These are phyloP conservation scores for Raddia distichophylla DNA, from an alignment of 176 grass and related monocot genomes.

Conservation along the genomic window DNA sequence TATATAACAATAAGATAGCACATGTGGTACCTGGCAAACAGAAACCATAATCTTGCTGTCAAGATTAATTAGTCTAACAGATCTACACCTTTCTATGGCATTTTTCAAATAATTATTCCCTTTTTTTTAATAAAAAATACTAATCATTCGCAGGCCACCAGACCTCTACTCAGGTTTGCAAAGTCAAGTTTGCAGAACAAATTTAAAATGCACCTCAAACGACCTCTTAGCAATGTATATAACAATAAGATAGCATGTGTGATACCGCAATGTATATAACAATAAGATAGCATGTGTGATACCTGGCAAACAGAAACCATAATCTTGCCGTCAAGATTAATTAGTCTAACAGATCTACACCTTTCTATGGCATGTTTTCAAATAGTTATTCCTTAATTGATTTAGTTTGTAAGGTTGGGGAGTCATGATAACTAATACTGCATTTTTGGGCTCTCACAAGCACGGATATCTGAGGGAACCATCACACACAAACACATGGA, in stretches of 20 bases:
- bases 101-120: not conserved
- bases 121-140: not conserved
- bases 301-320: not conserved
- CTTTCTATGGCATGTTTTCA: not conserved
- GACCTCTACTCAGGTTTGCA: conserved; percentile 1
- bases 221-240: not conserved
- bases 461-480: not conserved
- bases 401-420: not conserved
- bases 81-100: not conserved
- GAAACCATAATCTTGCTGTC: not conserved
- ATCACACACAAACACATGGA: not conserved
- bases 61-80: not conserved
- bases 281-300: not conserved
- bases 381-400: not conserved
- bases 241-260: not conserved
- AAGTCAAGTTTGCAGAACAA: not conserved
- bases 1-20: conserved; percentile 1
- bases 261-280: not conserved
- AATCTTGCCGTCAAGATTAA: not conserved
- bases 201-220: not conserved
- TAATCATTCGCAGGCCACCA: not conserved
- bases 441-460: not conserved
- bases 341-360: not conserved
- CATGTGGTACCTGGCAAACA: not conserved
- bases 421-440: not conserved